Evolutionary conservation across 1,284 basidiomycete genomes (phyloP), one percentile per base, ranked within the genome.

Genomic region (Boletus smithii): DNA sequence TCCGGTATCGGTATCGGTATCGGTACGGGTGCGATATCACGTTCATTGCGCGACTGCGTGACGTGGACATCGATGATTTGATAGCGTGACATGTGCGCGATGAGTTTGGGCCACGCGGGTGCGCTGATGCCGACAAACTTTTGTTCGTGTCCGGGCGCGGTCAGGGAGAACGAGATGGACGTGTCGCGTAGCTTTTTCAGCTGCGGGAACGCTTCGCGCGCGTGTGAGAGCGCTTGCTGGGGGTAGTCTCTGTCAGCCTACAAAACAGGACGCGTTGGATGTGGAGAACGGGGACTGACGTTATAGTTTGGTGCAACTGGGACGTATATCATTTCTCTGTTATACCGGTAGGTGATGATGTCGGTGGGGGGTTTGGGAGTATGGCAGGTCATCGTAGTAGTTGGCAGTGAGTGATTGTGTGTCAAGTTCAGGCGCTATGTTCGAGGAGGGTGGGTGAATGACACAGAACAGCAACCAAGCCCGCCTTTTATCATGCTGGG

Each of bases 201-300:
- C 36, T 75, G 44, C 4, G 68, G 67, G 0, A 67, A 59, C 69
- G 81, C 58, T 71, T 74, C 53, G 14, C 71, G 69, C 1, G 77
- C 83, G 24, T 72, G 67, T 10, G 72, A 63, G n/a, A 85, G 52
- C 0, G 80, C 83, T 63, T 77, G 62, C 83, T 85, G 37, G 34
- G 8, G 8, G 20, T 18, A 9, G 24, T 8, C 4, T 10, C 11
- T 20, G 18, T 44, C 17, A 48, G 22, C 14, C 10, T 20, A n/a
- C 20, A 26, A 17, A 29, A 18, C 16, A 3, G 2, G n/a, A n/a
- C n/a, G n/a, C n/a, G n/a, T n/a, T n/a, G 18, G 22, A 17, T 10
- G 14, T 9, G 11, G 38, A 30, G 26, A 13, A 8, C 10, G 24
- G 16, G 16, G 8, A 59, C 68, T 44, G 46, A 80, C 82, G 51